Percentiles rank a stretch among this genome's conserved stretches.
phyloP scores from a whole-genome alignment of 306 rosid species.

The Quercus cerris region DNA sequence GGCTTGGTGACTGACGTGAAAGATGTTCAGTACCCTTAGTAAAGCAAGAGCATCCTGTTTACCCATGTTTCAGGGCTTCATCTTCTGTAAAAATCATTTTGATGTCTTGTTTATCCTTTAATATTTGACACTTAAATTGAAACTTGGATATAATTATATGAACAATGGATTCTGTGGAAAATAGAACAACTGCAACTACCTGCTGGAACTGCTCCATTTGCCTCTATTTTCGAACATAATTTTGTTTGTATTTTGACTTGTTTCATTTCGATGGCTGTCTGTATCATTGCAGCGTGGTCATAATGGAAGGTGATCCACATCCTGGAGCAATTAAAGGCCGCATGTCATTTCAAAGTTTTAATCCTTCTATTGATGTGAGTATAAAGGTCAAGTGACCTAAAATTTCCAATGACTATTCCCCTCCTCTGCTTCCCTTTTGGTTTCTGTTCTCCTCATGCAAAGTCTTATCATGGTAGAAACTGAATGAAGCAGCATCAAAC shows the following conservation, averaged over 20 bases:
- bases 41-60: background rate
- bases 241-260: background rate
- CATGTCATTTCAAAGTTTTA: slow-evolving; percentile 81
- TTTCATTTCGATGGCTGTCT: slow-evolving; percentile 1
- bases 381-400: slow-evolving; percentile 23
- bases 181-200: background rate
- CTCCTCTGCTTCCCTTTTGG: slow-evolving; percentile 3
- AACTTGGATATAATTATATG: background rate
- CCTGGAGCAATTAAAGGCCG: slow-evolving; percentile 81
- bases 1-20: background rate
- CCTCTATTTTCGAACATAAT: background rate
- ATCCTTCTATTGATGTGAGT: slow-evolving; percentile 93
- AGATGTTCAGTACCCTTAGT: background rate
- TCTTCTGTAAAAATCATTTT: background rate
- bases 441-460: slow-evolving; percentile 32
- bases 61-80: background rate
- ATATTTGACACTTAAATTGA: background rate
- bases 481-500: slow-evolving; percentile 60
- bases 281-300: slow-evolving; percentile 51
- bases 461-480: slow-evolving; percentile 53
- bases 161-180: background rate
- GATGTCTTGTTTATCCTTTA: background rate
- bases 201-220: slow-evolving; percentile 10
- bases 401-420: slow-evolving; percentile 10
- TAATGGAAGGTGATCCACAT: slow-evolving; percentile 89